These are phyloP conservation scores for Cryptococcus wingfieldii DNA, from an alignment of 1,284 basidiomycete species.

Conservation along the genomic window DNA sequence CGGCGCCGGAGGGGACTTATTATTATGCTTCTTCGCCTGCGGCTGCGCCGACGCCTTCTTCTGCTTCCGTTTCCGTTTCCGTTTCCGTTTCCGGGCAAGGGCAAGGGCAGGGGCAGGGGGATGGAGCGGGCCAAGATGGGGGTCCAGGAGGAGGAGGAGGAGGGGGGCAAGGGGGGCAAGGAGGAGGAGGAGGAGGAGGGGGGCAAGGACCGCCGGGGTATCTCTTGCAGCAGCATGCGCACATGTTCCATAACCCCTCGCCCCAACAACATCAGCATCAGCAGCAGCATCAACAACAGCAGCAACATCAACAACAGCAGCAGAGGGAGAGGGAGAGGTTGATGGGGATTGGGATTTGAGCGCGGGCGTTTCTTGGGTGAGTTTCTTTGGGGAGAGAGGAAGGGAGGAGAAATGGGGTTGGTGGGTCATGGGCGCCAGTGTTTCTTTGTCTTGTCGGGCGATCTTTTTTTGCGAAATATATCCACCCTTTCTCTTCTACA, in stretches of 20 bases:
- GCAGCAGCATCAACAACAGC: constrained; percentile 21
- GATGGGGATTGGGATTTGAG: constrained; percentile 35
- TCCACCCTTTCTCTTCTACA: too few relatives aligned
- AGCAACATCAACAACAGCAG: constrained; percentile 18
- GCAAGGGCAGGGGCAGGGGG: constrained; percentile 19
- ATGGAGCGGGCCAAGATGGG: background rate
- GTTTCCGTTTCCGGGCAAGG: background rate
- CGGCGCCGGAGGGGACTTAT: constrained; percentile 11
- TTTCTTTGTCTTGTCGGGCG: too few relatives aligned
- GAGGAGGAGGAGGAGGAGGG: constrained; percentile 17
- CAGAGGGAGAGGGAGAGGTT: constrained; percentile 17
- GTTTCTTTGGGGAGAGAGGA: too few relatives aligned
- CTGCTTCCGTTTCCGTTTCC: constrained; percentile 4
- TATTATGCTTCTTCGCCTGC: background rate
- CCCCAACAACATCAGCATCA: constrained; percentile 21
- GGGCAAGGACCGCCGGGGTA: constrained; percentile 11
- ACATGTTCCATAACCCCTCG: constrained; percentile 19
- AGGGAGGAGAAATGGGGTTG: too few relatives aligned
- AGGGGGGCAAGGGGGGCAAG: constrained; percentile 4
- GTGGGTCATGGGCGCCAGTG: too few relatives aligned
- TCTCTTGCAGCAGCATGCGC: constrained; percentile 15
- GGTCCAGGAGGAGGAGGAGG: constrained; percentile 9
- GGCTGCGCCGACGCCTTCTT: constrained; percentile 14
- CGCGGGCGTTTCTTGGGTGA: background rate
- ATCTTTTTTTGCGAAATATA: too few relatives aligned